Evolutionary conservation across 2,329 filamentous ascomycete genomes (phyloP), one percentile per base, ranked within the genome.

Genomic region (Beauveria sp.): DNA sequence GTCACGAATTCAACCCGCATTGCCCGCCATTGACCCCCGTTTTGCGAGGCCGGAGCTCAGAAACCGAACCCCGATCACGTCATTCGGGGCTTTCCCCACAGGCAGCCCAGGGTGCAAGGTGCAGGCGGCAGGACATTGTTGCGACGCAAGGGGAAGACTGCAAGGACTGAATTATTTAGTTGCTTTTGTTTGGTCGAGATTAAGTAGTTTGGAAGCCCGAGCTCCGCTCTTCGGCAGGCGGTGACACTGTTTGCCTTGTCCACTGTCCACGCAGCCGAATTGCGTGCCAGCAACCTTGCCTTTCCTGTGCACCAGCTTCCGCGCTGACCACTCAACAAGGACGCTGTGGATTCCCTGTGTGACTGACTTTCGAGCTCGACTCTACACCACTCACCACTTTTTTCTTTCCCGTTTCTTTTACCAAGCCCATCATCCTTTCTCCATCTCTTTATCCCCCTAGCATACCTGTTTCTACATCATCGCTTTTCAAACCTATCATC

Each of bases 1-100:
- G 18, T 24, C 43, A 34, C 10, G 31, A 34, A 34, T 12, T 12
- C 10, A 12, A 31, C 4, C 10, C 22, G 22, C 22, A 24, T 24
- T 24, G 22, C 22, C 22, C 31, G 3, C 31, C 31, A 34, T 34
- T 14, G 31, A 34, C 28, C 10, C 31, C 12, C 31, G 31, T 14
- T 53, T 52, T 52, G 58, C 50, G 58, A 53, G 50, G 49, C 58
- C 58, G 58, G 58, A 54, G 50, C 58, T 48, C 58, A 54, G 50
- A 60, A 53, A 46, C 58, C 58, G 58, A 53, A 46, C 26, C 8
- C 58, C 58, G 58, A 60, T 60, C 58, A 60, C 58, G 58, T 60
- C 58, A 60, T 60, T 43, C 43, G 20, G 48, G 20, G 48, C 5
- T 42, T 38, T 22, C 48, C 48, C 57, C 57, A 60, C 55, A 50